A percentile compares a stretch with the other conserved stretches of the same genome.
These are phyloP conservation scores for Claviceps digitariae DNA, from an alignment of 2,329 filamentous ascomycete species.

Conservation along the genomic window DNA sequence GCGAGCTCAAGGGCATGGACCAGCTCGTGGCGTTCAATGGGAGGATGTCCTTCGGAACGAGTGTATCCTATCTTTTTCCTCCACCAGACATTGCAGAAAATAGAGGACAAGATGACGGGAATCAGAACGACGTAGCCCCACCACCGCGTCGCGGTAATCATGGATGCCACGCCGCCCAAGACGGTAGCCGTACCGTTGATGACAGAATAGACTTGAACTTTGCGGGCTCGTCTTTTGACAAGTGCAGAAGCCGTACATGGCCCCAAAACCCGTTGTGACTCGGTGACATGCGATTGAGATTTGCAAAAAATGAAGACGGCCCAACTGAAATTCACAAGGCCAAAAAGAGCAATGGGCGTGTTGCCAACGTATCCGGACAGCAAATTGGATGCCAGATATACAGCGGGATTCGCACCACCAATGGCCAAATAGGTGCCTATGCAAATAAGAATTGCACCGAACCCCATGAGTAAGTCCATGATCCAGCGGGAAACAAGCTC, in stretches of 20 bases:
- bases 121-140: slow-evolving; percentile 38
- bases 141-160: slow-evolving; percentile 37
- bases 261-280: slow-evolving; percentile 13
- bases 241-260: slow-evolving; percentile 14
- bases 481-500: slow-evolving; percentile 35
- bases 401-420: slow-evolving; percentile 26
- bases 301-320: slow-evolving; percentile 27
- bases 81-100: slow-evolving; percentile 36
- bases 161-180: slow-evolving; percentile 33
- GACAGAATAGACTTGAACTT: slow-evolving; percentile 29
- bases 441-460: slow-evolving; percentile 34
- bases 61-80: slow-evolving; percentile 30
- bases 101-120: slow-evolving; percentile 32
- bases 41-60: slow-evolving; percentile 4
- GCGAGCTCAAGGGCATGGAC: slow-evolving; percentile 10
- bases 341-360: slow-evolving; percentile 32
- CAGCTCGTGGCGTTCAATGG: slow-evolving; percentile 6
- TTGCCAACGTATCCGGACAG: slow-evolving; percentile 44
- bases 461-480: slow-evolving; percentile 37
- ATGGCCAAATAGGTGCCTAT: slow-evolving; percentile 41
- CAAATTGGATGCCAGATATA: slow-evolving; percentile 36
- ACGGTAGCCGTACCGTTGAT: slow-evolving; percentile 32
- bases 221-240: slow-evolving; percentile 22
- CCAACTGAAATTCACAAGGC: slow-evolving; percentile 35
- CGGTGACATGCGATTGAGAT: slow-evolving; percentile 23